Evolutionary conservation across 495 filamentous ascomycete genomes (phyloP), one percentile per base, ranked within the genome.

Genomic region (Penicillium canariense): DNA sequence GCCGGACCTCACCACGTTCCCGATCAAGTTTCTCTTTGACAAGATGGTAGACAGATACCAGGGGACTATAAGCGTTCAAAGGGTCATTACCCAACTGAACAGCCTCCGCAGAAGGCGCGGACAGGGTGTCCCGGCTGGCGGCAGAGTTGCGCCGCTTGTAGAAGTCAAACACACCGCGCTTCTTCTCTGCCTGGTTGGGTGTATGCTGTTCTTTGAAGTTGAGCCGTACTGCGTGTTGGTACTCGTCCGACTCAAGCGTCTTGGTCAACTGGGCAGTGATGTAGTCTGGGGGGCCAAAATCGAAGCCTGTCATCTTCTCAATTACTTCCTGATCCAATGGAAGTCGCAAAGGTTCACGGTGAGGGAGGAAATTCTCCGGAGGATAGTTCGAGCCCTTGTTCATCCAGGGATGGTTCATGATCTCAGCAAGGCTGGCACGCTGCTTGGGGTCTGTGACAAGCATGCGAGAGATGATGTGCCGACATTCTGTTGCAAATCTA

Each of bases 331-430:
- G 77, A 66, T 99, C 93, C 22, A 99, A 75, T 1, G 95, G 91
- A 23, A 96, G 75, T 38, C 87, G 81, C 25, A 99, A 65, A 28
- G 94, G 91, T 58, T 97, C 92, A 26, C 94, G 86, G 35, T 76
- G 69, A 11, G 93, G 90, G 1, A 99, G 80, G 54, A 87, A 87
- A 60, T 97, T 99, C 43, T 99, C 94, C 15, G 93, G 93, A 32
- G 91, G 84, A 4, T 78, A 79, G 57, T 77, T 84, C 68, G 91
- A 97, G 17, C 92, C 91, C 72, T 99, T 99, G 43, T 87, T 87
- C 80, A 97, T 91, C 94, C 94, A 99, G 4, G 94, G 90, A 66
- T 99, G 95, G 60, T 82, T 89, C 84, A 97, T 89, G 59, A 99
- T 96, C 70, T 99, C 94, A 44, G 81, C 75, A 63, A 99, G 82